These are phyloP conservation scores for Petunia axillaris DNA, from an alignment of 257 asterid species.

Conservation along the genomic window DNA sequence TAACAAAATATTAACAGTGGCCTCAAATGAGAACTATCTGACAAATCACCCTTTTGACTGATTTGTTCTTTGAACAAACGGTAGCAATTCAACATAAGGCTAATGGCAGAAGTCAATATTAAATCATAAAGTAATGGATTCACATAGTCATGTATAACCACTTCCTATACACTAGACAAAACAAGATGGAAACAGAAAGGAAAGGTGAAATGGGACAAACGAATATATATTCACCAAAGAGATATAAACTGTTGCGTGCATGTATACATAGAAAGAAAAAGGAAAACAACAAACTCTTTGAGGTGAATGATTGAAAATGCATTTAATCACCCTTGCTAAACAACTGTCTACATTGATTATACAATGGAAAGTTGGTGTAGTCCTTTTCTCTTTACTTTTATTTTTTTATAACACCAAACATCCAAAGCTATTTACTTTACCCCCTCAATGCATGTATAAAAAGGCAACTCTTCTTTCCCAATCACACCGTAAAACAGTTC, in stretches of 20 bases:
- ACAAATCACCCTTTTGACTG: neutral
- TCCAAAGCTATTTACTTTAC: neutral
- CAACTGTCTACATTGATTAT: constrained; percentile 26
- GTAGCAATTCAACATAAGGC: neutral
- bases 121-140: neutral
- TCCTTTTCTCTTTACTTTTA: neutral
- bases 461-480: neutral
- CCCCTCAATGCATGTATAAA: constrained; percentile 1
- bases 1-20: too few species aligned
- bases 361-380: constrained; percentile 3
- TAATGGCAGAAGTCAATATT: neutral
- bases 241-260: too few species aligned
- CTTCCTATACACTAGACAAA: neutral
- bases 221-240: neutral
- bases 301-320: constrained; percentile 17
- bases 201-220: neutral
- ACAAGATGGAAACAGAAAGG: neutral
- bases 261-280: neutral
- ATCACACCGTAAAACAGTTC: neutral
- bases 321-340: neutral
- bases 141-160: neutral
- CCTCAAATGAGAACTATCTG: too few species aligned
- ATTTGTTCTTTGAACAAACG: neutral
- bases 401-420: constrained; percentile 6
- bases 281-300: neutral